Percentiles rank a stretch among this genome's conserved stretches.
Conservation (phyloP, 139 green algal genomes). For the Coccomyxa sp. region DNA sequence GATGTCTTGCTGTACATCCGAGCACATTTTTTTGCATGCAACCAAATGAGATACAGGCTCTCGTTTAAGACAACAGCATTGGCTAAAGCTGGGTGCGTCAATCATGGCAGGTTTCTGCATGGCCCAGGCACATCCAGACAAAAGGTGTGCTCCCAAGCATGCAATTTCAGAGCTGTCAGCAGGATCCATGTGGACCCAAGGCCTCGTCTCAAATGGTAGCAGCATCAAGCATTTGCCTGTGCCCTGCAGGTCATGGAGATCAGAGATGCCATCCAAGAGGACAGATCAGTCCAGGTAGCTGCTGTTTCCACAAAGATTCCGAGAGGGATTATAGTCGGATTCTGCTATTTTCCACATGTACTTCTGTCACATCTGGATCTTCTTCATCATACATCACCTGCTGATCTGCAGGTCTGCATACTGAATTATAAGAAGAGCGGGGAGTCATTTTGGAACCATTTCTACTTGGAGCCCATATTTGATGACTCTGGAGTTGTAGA, state of each 20-base stretch:
- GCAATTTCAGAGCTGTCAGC: not conserved
- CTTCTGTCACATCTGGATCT: too few species aligned
- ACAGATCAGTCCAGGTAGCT: conserved; percentile 19
- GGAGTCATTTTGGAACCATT: conserved; percentile 43
- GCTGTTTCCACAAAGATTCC: not conserved
- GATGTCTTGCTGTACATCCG: not conserved
- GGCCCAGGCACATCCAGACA: conserved; percentile 28
- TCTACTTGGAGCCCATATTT: conserved; percentile 25
- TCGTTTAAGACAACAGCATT: not conserved
- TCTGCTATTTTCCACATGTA: too few species aligned
- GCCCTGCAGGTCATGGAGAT: conserved; percentile 31
- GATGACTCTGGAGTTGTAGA: conserved; percentile 33
- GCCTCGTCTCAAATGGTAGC: not conserved
- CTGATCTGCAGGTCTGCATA: conserved; percentile 33
- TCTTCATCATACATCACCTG: too few species aligned
- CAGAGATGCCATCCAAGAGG: conserved; percentile 39
- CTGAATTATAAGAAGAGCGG: conserved; percentile 63
- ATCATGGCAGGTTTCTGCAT: conserved; percentile 50
- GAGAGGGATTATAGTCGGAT: too few species aligned
- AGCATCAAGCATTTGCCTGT: not conserved
- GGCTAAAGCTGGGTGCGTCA: not conserved
- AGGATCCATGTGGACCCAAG: too few species aligned
- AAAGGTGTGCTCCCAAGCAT: conserved; percentile 5
- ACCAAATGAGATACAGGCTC: not conserved
- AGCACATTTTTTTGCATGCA: not conserved